Percentiles rank a stretch among this genome's conserved stretches.
Conservation (phyloP, 148 eudicot genomes). For the Rhododendron mucronatum region DNA sequence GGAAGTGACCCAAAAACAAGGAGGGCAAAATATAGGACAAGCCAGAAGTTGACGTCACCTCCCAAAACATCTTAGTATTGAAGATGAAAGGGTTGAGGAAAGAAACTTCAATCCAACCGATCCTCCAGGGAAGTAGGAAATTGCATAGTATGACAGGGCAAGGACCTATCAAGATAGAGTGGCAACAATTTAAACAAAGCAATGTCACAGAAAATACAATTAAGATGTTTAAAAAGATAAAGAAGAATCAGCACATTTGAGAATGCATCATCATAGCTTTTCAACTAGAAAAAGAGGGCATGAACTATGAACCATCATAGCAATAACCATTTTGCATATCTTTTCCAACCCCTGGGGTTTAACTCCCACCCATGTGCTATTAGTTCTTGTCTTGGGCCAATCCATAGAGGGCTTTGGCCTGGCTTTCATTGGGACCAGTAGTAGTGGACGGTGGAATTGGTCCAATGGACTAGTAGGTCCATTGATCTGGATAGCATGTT, state of each 20-base stretch:
- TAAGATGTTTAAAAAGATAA: neutral
- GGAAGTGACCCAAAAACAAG: neutral
- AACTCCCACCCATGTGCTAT: neutral
- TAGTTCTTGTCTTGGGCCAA: neutral
- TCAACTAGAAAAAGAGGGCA: neutral
- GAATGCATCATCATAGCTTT: neutral
- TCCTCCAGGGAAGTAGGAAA: constrained; percentile 66
- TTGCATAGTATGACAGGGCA: constrained; percentile 50
- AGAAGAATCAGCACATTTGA: neutral
- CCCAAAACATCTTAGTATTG: constrained; percentile 49
- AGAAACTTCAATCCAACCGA: constrained; percentile 51
- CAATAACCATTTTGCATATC: neutral
- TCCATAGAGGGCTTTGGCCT: neutral
- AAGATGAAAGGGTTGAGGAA: constrained; percentile 42
- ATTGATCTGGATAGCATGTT: neutral
- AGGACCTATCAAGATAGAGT: constrained; percentile 32
- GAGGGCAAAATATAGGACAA: neutral
- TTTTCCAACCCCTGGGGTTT: neutral
- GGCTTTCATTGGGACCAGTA: neutral
- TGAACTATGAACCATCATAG: neutral
- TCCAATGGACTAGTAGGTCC: neutral
- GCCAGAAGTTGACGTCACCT: constrained; percentile 29
- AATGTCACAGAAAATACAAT: neutral
- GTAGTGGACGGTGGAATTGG: neutral
- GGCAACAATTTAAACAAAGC: neutral